phyloP scores from a whole-genome alignment of 2,329 filamentous ascomycete species.

The Neospermospora avenae region DNA sequence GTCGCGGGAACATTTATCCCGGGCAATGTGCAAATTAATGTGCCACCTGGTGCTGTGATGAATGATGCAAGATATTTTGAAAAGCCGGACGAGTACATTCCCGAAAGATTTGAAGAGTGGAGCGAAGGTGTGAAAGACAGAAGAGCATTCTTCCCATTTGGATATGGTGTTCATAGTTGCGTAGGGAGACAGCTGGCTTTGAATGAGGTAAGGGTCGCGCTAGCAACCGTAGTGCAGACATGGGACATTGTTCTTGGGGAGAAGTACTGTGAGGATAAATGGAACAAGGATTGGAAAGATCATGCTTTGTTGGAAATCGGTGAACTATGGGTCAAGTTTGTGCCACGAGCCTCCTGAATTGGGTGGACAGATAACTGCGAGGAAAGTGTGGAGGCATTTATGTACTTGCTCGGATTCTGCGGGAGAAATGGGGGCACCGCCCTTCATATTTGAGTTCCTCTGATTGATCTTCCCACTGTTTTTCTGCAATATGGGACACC shows the following conservation, averaged over 20 bases:
- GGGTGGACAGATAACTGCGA: too few species aligned
- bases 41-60: constrained; percentile 16
- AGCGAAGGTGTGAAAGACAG: constrained; percentile 13
- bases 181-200: constrained; percentile 21
- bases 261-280: constrained; percentile 13
- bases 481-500: too few species aligned
- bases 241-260: constrained; percentile 15
- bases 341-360: neutral
- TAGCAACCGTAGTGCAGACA: constrained; percentile 12
- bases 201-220: constrained; percentile 16
- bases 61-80: constrained; percentile 21
- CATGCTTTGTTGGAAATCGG: constrained; percentile 14
- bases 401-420: too few species aligned
- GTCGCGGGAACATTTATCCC: constrained; percentile 11
- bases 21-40: constrained; percentile 15
- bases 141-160: constrained; percentile 21
- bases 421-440: too few species aligned
- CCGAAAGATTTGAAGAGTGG: constrained; percentile 18
- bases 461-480: too few species aligned
- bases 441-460: too few species aligned
- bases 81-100: constrained; percentile 14
- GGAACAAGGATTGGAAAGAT: constrained; percentile 15
- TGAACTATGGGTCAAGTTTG: constrained; percentile 12
- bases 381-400: too few species aligned
- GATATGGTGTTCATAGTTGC: constrained; percentile 21